Evolutionary conservation across 768 basidiomycete species (phyloP).

Genomic region (Tubosaeta sp.): DNA sequence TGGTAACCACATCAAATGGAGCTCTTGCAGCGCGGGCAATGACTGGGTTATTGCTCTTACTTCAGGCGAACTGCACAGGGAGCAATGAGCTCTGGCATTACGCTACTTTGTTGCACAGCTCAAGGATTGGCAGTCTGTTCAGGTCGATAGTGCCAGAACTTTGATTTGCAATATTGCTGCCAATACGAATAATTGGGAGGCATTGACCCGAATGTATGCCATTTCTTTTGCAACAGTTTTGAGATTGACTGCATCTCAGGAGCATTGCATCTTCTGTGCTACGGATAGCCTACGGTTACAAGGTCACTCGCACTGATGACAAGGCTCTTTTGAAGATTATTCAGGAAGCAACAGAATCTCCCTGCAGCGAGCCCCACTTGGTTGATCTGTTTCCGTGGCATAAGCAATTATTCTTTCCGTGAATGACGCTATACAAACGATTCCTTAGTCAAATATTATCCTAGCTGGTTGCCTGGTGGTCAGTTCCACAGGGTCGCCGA

Average conservation of each 20-base stretch:
- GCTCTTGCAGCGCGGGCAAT: background rate
- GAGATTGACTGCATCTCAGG: background rate
- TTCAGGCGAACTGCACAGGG: constrained; percentile 8
- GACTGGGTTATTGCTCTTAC: background rate
- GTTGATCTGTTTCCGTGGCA: constrained; percentile 7
- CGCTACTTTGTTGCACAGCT: constrained; percentile 9
- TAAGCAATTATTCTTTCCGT: background rate
- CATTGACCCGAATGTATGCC: background rate
- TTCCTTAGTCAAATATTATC: constrained; percentile 8
- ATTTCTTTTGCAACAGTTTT: background rate
- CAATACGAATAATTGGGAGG: background rate
- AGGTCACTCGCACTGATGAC: constrained; percentile 2
- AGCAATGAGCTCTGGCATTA: constrained; percentile 6
- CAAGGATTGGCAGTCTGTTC: constrained; percentile 11
- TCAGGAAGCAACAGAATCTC: constrained; percentile 1
- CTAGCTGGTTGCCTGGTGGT: constrained; percentile 13
- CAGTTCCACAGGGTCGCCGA: constrained; percentile 3
- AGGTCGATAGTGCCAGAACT: constrained; percentile 4
- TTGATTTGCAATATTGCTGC: constrained; percentile 2
- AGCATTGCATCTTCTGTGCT: background rate
- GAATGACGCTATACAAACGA: background rate
- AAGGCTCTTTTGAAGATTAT: constrained; percentile 3
- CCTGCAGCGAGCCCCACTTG: constrained; percentile 2
- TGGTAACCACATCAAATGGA: background rate
- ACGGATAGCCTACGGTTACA: constrained; percentile 1